Base-by-base conservation (phyloP, 1,139 yeast genomes). In the Blastobotrys raffinosifermentans region DNA sequence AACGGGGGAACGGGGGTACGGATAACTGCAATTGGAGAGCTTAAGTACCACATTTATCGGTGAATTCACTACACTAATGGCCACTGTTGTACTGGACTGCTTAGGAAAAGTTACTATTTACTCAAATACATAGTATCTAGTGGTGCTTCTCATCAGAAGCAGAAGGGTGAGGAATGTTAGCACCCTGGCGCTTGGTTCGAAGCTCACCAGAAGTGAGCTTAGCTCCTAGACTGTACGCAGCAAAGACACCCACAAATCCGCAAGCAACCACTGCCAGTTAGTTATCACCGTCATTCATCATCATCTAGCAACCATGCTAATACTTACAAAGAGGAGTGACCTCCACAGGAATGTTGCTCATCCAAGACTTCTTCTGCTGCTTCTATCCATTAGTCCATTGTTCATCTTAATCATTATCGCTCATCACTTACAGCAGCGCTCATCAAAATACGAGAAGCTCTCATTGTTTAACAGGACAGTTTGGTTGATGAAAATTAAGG, bases 301-400 rank as follows among this genome's bases (percentile, higher is more conserved):
- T n/a, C n/a, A n/a, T n/a, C n/a, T n/a, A n/a, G n/a, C n/a, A 18
- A 29, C 19, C 11, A n/a, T 13, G 20, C 4, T 18, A 8, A 14
- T 13, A 53, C 57, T 42, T 49, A 53, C 57, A 49, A 33, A 56
- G 45, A 37, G 61, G 61, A 43, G 53, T 55, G 19, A 49, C 53
- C 42, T 57, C 61, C 20, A 50, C 58, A 32, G 58, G 61, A 41
- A 49, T 11, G 26, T 8, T 31, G 26, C 37, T 36, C 32, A 32
- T 32, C 33, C 37, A 41, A 18, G 34, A 21, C 19, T 31, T 31
- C 17, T 8, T 11, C 9, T 29, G 32, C 20, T 37, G 33, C 29
- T 29, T 32, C 40, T 37, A 29, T 18, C 8, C n/a, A 21, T 36
- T 32, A 32, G 32, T 8, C 19, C 19, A 3, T 16, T 18, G 14